phyloP scores from a whole-genome alignment of 768 basidiomycete species.

The Pluteus cervinus region DNA sequence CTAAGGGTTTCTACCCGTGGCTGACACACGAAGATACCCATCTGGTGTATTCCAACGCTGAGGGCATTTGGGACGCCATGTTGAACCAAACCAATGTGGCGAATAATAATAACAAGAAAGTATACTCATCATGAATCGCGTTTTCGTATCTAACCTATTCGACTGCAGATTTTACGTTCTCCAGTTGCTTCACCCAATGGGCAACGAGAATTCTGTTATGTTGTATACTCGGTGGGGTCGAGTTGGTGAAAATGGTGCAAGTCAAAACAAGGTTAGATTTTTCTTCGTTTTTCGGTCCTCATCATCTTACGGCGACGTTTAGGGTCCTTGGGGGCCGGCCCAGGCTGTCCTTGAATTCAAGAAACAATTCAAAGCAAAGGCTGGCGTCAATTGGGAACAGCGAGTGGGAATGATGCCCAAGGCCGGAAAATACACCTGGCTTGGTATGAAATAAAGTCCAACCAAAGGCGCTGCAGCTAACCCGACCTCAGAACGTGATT shows the following conservation, averaged over 20 bases:
- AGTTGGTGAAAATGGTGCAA: conserved; percentile 50
- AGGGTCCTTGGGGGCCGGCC: conserved; percentile 42
- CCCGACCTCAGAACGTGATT: conserved; percentile 38
- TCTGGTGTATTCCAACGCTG: conserved; percentile 38
- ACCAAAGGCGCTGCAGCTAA: too few relatives aligned
- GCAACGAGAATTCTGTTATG: conserved; percentile 25
- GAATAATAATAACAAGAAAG: conserved; percentile 49
- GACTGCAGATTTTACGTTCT: conserved; percentile 48
- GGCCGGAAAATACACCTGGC: conserved; percentile 55
- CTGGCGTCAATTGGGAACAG: conserved; percentile 42
- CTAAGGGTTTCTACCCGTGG: conserved; percentile 1
- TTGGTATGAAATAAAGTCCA: conserved; percentile 34
- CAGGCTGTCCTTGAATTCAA: conserved; percentile 47
- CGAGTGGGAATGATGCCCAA: conserved; percentile 46
- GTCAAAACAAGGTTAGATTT: conserved; percentile 37
- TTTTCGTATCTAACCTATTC: neutral
- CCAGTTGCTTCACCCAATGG: conserved; percentile 47
- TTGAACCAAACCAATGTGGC: conserved; percentile 55
- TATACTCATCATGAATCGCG: conserved; percentile 11
- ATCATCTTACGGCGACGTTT: neutral
- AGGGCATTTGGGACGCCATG: conserved; percentile 52
- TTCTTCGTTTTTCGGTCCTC: neutral
- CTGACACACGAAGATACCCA: conserved; percentile 33
- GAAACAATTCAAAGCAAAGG: conserved; percentile 54
- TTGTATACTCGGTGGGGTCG: conserved; percentile 59